These are phyloP conservation scores for Aspergillus transmontanensis DNA, from an alignment of 2,329 filamentous ascomycete genomes.

Conservation along the genomic window DNA sequence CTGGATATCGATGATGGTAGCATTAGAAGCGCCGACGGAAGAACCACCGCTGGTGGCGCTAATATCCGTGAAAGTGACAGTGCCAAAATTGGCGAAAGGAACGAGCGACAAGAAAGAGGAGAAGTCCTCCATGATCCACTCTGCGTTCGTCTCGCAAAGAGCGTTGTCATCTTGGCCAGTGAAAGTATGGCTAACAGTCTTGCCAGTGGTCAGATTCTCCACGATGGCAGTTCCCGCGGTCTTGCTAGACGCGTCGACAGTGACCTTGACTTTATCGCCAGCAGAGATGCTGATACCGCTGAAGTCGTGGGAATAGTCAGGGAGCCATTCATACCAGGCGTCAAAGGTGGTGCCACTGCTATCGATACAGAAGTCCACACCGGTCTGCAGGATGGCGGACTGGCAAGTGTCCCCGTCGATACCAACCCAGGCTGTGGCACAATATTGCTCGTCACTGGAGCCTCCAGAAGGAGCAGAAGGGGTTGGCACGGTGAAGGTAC, in stretches of 20 bases:
- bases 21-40: constrained; percentile 39
- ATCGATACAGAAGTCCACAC: constrained; percentile 56
- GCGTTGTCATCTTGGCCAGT: constrained; percentile 36
- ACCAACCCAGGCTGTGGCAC: constrained; percentile 59
- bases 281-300: constrained; percentile 46
- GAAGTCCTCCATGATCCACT: constrained; percentile 58
- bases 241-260: constrained; percentile 45
- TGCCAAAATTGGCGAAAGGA: constrained; percentile 51
- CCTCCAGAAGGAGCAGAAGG: constrained; percentile 44
- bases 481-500: constrained; percentile 55
- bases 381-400: constrained; percentile 59
- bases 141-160: constrained; percentile 60
- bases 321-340: constrained; percentile 65
- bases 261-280: constrained; percentile 47
- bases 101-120: constrained; percentile 41
- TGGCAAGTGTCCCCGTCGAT: constrained; percentile 62
- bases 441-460: constrained; percentile 16
- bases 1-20: constrained; percentile 50
- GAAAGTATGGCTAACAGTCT: constrained; percentile 56
- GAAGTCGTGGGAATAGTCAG: constrained; percentile 58
- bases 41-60: constrained; percentile 33
- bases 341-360: constrained; percentile 48
- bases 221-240: constrained; percentile 48
- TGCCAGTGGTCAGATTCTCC: constrained; percentile 55
- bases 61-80: constrained; percentile 51